Conservation (phyloP, 768 basidiomycete species). For the Tylopilus vinaceipallidus region DNA sequence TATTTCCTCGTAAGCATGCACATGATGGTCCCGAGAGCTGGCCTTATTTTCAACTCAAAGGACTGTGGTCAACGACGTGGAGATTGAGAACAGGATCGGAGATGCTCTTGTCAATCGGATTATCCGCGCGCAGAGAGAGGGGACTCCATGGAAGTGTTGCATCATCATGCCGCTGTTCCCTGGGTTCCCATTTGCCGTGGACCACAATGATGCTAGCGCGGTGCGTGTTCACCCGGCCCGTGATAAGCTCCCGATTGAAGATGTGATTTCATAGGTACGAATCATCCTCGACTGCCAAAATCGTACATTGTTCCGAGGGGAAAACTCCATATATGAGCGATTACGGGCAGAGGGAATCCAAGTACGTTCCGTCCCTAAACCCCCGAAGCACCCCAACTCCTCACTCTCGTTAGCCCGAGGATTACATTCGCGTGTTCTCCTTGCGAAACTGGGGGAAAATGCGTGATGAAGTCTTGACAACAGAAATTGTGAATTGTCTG, state of each 20-base stretch:
- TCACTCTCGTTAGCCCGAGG: constrained; percentile 74
- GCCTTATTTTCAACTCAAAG: constrained; percentile 35
- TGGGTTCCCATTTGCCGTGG: constrained; percentile 91
- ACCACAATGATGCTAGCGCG: constrained; percentile 89
- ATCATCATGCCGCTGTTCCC: constrained; percentile 90
- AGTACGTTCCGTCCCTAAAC: constrained; percentile 39
- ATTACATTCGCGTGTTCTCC: constrained; percentile 89
- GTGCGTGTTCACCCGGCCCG: constrained; percentile 45
- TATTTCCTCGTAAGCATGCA: constrained; percentile 69
- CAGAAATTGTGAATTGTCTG: constrained; percentile 66
- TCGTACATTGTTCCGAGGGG: constrained; percentile 82
- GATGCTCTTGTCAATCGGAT: constrained; percentile 92
- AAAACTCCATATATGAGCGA: constrained; percentile 86
- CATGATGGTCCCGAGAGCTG: neutral
- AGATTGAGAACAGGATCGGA: constrained; percentile 91
- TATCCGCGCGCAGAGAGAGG: constrained; percentile 78
- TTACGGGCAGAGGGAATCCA: constrained; percentile 86
- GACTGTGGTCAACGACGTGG: constrained; percentile 80
- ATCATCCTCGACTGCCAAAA: constrained; percentile 97
- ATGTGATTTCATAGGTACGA: constrained; percentile 56
- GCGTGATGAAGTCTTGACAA: constrained; percentile 77
- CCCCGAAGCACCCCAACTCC: neutral
- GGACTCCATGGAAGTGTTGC: constrained; percentile 87
- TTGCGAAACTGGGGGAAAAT: constrained; percentile 93
- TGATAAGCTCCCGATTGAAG: neutral